Conservation (phyloP, 176 grass and related monocot species). For the Zoysia pacifica region DNA sequence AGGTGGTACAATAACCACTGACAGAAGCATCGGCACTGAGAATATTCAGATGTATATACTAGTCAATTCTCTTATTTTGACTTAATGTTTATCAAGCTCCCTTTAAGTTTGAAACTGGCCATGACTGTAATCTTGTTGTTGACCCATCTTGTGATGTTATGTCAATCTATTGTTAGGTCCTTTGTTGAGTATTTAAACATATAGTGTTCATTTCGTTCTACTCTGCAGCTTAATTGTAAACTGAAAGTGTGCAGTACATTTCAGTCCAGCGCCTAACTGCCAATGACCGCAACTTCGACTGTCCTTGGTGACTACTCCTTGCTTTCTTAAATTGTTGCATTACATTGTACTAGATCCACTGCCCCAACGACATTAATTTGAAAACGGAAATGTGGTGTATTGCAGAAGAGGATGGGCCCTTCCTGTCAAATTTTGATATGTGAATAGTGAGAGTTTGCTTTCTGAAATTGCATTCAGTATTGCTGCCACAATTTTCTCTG, state of each 20-base stretch:
- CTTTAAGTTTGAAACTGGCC: conserved; percentile 21
- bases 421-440: background rate
- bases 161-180: conserved; percentile 25
- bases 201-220: background rate
- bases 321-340: too few species aligned
- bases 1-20: background rate
- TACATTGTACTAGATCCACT: too few species aligned
- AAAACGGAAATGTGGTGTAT: too few species aligned
- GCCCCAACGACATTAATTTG: too few species aligned
- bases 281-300: background rate
- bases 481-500: conserved; percentile 7
- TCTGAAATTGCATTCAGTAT: conserved; percentile 3
- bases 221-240: background rate
- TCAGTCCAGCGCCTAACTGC: background rate
- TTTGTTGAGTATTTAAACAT: background rate
- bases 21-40: background rate
- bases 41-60: conserved; percentile 47
- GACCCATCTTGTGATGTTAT: background rate
- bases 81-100: background rate
- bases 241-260: background rate
- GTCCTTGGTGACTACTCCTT: background rate
- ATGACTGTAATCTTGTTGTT: conserved; percentile 24
- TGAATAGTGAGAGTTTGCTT: background rate
- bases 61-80: background rate
- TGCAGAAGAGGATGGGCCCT: background rate